Base-by-base conservation (phyloP, 2,329 filamentous ascomycete genomes). In the Phialophora tarda region DNA sequence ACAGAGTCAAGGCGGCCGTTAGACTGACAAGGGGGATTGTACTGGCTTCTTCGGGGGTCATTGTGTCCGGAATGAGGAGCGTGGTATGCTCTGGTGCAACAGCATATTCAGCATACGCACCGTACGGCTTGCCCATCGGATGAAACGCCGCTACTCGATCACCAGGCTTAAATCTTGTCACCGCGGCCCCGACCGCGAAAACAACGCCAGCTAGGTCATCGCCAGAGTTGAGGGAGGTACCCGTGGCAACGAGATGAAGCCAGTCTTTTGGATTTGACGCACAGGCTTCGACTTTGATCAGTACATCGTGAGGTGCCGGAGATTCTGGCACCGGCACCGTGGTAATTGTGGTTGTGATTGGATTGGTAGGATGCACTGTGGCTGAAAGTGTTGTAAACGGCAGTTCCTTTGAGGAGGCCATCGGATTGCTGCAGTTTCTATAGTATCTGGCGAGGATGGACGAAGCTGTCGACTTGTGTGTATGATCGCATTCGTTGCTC, bases 21-120 rank as follows among this genome's bases (percentile, higher is more conserved):
- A 86, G 79, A 7, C 80, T 82, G 3, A 85, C 83, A 0, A 88
- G 77, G 0, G 86, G 85, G 34, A 88, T 81, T 0, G 85, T 85
- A 14, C 85, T 82, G 2, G 82, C 86, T 74, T 86, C 84, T 79
- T 65, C 65, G 41, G 66, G 65, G 38, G 11, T 28, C 56, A 68
- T 50, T 17, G 34, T 44, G 3, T 30, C n/a, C 11, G 66, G 63
- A 14, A 64, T 60, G 34, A 71, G 74, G 12, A 77, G 65, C 6
- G 71, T 62, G 7, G 78, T 60, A 17, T 74, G 73, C 1, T 69
- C 74, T 8, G 72, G 68, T 8, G 71, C 71, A 2, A 69, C 59
- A 12, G 75, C 69, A 61, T 79, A 79, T 68, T 87, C 81, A 53
- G 75, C 75, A 66, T 79, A 80, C 0, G 76, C 72, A 12, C 78